phyloP scores from a whole-genome alignment of 768 basidiomycete species.

The Mycena pura region DNA sequence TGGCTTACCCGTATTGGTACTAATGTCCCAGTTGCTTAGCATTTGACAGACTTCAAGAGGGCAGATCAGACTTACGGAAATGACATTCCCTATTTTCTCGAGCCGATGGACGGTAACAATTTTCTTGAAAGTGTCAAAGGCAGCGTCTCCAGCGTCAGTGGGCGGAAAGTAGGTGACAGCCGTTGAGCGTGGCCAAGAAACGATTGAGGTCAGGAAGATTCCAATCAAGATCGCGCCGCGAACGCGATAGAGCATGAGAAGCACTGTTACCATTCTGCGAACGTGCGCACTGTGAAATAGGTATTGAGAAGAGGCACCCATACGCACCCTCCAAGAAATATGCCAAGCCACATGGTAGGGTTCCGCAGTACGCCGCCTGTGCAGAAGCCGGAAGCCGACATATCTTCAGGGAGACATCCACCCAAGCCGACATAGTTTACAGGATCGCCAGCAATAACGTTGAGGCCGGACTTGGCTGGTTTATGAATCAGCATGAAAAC shows the following conservation, averaged over 20 bases:
- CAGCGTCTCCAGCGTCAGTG: slow-evolving; percentile 65
- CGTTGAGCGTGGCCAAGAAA: slow-evolving; percentile 89
- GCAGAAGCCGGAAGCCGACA: slow-evolving; percentile 70
- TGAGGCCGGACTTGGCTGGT: slow-evolving; percentile 68
- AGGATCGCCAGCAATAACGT: slow-evolving; percentile 77
- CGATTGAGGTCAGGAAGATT: slow-evolving; percentile 82
- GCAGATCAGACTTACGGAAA: slow-evolving; percentile 58
- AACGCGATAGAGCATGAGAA: slow-evolving; percentile 85
- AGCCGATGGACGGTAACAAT: slow-evolving; percentile 79
- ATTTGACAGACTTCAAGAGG: neutral
- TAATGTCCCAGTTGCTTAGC: slow-evolving; percentile 32
- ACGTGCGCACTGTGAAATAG: neutral
- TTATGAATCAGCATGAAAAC: neutral
- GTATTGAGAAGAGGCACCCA: neutral
- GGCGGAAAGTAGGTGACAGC: slow-evolving; percentile 84
- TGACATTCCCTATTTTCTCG: slow-evolving; percentile 64
- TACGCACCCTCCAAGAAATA: slow-evolving; percentile 80
- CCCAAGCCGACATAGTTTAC: slow-evolving; percentile 79
- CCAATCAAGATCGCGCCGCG: slow-evolving; percentile 85
- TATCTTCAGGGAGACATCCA: slow-evolving; percentile 68
- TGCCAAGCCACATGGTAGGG: slow-evolving; percentile 88
- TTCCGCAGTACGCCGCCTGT: slow-evolving; percentile 65
- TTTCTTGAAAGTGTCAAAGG: slow-evolving; percentile 86
- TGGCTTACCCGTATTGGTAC: slow-evolving; percentile 53
- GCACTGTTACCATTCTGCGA: slow-evolving; percentile 70